Conservation (phyloP, 495 filamentous ascomycete species). For the Chlorociboria aeruginascens region DNA sequence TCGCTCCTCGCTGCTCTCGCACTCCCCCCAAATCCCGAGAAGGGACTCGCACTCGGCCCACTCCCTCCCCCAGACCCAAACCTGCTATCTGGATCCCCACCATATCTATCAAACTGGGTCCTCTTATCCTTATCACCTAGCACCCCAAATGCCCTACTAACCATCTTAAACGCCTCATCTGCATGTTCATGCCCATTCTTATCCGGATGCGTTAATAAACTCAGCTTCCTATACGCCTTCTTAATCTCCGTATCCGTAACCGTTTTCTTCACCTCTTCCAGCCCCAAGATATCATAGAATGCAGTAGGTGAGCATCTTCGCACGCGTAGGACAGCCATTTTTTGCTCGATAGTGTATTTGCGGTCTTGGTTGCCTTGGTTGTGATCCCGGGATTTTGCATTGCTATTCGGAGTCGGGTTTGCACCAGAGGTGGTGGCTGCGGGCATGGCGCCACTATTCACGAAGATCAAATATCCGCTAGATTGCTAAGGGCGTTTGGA, state of each 20-base stretch:
- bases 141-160: conserved; percentile 84
- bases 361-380: conserved; percentile 90
- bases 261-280: conserved; percentile 44
- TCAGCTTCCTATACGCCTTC: conserved; percentile 86
- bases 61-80: conserved; percentile 34
- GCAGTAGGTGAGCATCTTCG: conserved; percentile 70
- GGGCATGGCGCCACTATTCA: conserved; percentile 44
- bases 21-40: conserved; percentile 54
- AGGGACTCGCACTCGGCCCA: conserved; percentile 44
- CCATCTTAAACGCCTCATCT: conserved; percentile 98
- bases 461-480: not conserved
- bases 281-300: conserved; percentile 80
- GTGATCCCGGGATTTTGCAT: conserved; percentile 67
- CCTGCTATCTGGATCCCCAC: conserved; percentile 81
- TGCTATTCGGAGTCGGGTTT: conserved; percentile 37
- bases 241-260: conserved; percentile 77
- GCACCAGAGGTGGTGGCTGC: conserved; percentile 60
- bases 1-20: conserved; percentile 31
- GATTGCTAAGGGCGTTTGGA: not conserved
- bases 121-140: conserved; percentile 91
- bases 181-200: conserved; percentile 96
- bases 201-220: conserved; percentile 85
- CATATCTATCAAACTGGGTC: conserved; percentile 72
- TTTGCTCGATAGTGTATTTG: conserved; percentile 81
- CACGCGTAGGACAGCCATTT: conserved; percentile 78